phyloP scores from a whole-genome alignment of 164 flowering plant genomes.

The Pachysandra terminalis region DNA sequence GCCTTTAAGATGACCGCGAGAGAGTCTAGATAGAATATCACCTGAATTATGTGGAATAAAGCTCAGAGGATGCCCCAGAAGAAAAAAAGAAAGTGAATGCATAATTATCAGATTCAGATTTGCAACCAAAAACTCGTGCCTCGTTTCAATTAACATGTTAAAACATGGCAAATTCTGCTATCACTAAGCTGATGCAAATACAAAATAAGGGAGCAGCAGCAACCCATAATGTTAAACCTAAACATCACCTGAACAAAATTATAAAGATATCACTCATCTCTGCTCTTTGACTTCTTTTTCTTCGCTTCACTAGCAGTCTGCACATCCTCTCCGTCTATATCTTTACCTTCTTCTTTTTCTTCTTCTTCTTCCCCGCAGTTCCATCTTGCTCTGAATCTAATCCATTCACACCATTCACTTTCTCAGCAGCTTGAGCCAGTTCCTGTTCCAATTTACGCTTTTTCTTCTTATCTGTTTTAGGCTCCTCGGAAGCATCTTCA shows the following conservation, averaged over 20 bases:
- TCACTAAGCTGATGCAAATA: too few relatives aligned
- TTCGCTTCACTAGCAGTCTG: slow-evolving; percentile 40
- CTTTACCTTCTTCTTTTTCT: slow-evolving; percentile 61
- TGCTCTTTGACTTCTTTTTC: slow-evolving; percentile 46
- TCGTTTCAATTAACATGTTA: too few relatives aligned
- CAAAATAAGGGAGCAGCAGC: too few relatives aligned
- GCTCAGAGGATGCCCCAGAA: too few relatives aligned
- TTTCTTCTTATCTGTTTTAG: slow-evolving; percentile 46
- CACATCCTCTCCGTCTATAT: slow-evolving; percentile 32
- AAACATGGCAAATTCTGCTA: too few relatives aligned
- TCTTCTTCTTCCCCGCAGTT: slow-evolving; percentile 63
- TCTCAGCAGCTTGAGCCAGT: slow-evolving; percentile 19
- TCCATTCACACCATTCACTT: slow-evolving; percentile 30
- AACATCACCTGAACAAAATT: background rate
- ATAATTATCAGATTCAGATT: too few relatives aligned
- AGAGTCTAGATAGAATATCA: too few relatives aligned
- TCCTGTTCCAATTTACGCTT: slow-evolving; percentile 42
- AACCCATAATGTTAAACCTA: background rate
- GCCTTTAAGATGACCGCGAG: too few relatives aligned
- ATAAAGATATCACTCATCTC: slow-evolving; percentile 18
- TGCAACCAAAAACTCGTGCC: too few relatives aligned
- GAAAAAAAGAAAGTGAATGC: too few relatives aligned
- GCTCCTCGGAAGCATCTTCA: slow-evolving; percentile 35
- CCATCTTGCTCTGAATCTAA: slow-evolving; percentile 34
- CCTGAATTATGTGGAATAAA: too few relatives aligned